A percentile compares a stretch with the other conserved stretches of the same genome.
phyloP scores from a whole-genome alignment of 1,284 basidiomycete species.

The Ceratobasidium sp. region DNA sequence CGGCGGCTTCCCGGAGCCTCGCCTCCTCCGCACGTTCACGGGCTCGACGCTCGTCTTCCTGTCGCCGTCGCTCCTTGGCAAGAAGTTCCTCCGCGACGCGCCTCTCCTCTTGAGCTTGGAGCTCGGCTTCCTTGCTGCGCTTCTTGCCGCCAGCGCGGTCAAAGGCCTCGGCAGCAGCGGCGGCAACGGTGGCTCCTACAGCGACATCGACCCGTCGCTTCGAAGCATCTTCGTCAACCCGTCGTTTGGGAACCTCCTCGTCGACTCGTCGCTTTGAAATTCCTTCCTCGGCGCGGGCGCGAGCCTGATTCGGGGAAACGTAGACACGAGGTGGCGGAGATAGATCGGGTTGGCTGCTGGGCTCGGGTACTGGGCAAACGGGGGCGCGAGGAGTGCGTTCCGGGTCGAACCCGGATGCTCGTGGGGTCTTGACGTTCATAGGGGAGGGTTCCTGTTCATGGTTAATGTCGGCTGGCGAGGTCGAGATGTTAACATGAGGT shows the following conservation, averaged over 20 bases:
- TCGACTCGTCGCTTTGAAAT: constrained; percentile 10
- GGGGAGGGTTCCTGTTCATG: constrained; percentile 37
- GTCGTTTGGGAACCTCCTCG: background rate
- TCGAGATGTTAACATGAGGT: constrained; percentile 37
- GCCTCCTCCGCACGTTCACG: constrained; percentile 41
- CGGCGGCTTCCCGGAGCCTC: constrained; percentile 27
- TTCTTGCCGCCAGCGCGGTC: constrained; percentile 44
- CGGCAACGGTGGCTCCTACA: constrained; percentile 33
- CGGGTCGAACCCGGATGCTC: constrained; percentile 33
- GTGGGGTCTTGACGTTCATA: constrained; percentile 34
- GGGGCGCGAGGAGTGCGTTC: constrained; percentile 44
- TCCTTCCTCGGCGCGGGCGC: constrained; percentile 36
- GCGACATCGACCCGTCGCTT: constrained; percentile 36
- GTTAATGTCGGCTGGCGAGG: constrained; percentile 16
- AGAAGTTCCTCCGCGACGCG: constrained; percentile 37
- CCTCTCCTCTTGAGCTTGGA: constrained; percentile 39
- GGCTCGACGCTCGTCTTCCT: constrained; percentile 32
- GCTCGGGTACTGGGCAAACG: constrained; percentile 34
- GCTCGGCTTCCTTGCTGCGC: constrained; percentile 32
- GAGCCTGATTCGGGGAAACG: constrained; percentile 33
- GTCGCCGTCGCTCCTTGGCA: constrained; percentile 27
- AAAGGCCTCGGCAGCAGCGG: constrained; percentile 40
- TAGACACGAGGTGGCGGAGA: constrained; percentile 34
- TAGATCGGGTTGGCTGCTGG: constrained; percentile 6
- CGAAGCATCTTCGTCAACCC: constrained; percentile 17